Percentiles rank a stretch among this genome's conserved stretches.
These are phyloP conservation scores for Phytophthora lateralis DNA, from an alignment of 352 stramenopile species.

Conservation along the genomic window DNA sequence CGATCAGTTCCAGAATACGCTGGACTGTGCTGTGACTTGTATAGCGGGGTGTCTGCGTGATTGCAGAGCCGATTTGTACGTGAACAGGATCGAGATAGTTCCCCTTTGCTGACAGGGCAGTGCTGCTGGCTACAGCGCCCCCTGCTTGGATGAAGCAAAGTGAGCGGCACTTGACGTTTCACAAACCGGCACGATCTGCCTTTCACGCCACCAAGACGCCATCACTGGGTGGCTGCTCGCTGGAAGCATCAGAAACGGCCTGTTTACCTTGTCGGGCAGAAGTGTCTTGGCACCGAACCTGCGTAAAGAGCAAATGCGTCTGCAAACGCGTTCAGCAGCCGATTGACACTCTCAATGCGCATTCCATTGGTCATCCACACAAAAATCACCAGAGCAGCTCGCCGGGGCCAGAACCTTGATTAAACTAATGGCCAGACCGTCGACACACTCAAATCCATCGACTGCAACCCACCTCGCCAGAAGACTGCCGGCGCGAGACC, in stretches of 20 bases:
- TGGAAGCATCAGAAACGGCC: too few species aligned
- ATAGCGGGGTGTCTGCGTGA: neutral
- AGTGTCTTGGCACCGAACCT: conserved; percentile 1
- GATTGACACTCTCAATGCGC: neutral
- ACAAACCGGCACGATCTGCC: conserved; percentile 12
- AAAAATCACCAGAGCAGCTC: neutral
- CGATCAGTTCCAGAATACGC: neutral
- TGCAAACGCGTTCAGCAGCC: conserved; percentile 4
- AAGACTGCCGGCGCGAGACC: neutral
- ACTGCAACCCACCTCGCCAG: neutral
- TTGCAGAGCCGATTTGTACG: too few species aligned
- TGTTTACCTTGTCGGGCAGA: neutral
- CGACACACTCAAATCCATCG: neutral
- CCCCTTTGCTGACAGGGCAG: neutral
- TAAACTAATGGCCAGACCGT: conserved; percentile 8
- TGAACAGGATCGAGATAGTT: neutral
- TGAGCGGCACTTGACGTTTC: conserved; percentile 2
- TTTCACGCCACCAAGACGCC: neutral
- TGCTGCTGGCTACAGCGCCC: neutral
- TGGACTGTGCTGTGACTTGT: neutral
- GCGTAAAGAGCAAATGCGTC: neutral
- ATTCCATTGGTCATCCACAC: conserved; percentile 5
- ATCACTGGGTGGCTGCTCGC: too few species aligned
- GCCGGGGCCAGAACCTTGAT: neutral
- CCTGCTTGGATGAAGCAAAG: neutral